phyloP scores from a whole-genome alignment of 2,329 filamentous ascomycete species.

The Sporothrix schenckii region DNA sequence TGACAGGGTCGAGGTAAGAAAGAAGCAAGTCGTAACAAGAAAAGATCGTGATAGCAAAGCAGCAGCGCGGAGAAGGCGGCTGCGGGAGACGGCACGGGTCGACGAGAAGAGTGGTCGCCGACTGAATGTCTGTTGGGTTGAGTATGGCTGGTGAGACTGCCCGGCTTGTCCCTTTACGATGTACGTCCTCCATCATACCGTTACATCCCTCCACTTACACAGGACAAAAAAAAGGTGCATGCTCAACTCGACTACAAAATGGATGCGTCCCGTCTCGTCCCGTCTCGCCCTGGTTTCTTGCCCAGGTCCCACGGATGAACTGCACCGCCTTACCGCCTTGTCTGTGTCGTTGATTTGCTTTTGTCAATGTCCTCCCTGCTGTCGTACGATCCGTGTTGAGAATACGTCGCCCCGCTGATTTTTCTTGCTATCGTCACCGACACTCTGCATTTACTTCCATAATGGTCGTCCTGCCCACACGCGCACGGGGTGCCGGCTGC shows the following conservation, averaged over 20 bases:
- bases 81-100: not conserved
- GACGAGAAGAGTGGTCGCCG: not conserved
- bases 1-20: no score
- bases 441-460: not conserved
- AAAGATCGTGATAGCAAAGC: not conserved
- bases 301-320: not conserved
- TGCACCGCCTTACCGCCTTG: constrained; percentile 14
- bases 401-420: not conserved
- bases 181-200: not conserved
- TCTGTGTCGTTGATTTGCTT: not conserved
- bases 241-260: not conserved
- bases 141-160: not conserved
- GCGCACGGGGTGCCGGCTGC: not conserved
- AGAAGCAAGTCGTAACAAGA: not conserved
- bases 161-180: not conserved
- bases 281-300: no score
- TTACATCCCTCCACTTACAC: not conserved
- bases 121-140: not conserved
- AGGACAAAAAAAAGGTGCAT: no score
- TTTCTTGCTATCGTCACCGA: not conserved
- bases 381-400: not conserved
- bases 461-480: constrained; percentile 9
- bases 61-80: constrained; percentile 7
- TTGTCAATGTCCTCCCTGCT: not conserved
- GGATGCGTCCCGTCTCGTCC: no score